Evolutionary conservation across 441 rosid genomes (phyloP).

Genomic region (Corymbia citriodora): DNA sequence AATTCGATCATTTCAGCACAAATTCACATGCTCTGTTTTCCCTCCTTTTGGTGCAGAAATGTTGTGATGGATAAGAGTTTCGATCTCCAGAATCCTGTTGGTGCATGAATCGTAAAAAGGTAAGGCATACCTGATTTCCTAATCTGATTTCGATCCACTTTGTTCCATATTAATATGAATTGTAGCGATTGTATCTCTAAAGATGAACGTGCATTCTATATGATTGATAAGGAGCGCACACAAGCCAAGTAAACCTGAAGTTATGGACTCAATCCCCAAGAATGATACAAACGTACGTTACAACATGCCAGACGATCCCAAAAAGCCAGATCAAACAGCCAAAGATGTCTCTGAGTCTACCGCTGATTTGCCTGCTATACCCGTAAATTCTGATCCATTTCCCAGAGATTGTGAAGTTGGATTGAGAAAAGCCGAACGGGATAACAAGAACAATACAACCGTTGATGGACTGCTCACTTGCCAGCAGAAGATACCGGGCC

Average conservation of each 20-base stretch:
- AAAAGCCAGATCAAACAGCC: conserved; percentile 7
- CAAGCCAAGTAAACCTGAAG: conserved; percentile 20
- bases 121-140: background rate
- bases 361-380: background rate
- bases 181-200: background rate
- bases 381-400: background rate
- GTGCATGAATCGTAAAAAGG: background rate
- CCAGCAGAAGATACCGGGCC: conserved; percentile 20
- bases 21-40: background rate
- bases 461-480: conserved; percentile 29
- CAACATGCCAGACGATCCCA: conserved; percentile 20
- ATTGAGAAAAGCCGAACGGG: background rate
- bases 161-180: background rate
- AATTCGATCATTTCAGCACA: background rate
- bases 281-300: conserved; percentile 5
- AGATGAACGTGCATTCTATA: background rate
- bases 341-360: background rate
- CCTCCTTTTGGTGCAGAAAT: background rate
- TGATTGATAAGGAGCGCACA: conserved; percentile 2
- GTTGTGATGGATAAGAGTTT: background rate
- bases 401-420: background rate
- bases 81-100: background rate
- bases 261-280: background rate
- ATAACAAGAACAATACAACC: background rate
- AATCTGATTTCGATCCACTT: background rate